Conservation (phyloP, 1,284 basidiomycete genomes). For the Cutaneotrichosporon sp. region DNA sequence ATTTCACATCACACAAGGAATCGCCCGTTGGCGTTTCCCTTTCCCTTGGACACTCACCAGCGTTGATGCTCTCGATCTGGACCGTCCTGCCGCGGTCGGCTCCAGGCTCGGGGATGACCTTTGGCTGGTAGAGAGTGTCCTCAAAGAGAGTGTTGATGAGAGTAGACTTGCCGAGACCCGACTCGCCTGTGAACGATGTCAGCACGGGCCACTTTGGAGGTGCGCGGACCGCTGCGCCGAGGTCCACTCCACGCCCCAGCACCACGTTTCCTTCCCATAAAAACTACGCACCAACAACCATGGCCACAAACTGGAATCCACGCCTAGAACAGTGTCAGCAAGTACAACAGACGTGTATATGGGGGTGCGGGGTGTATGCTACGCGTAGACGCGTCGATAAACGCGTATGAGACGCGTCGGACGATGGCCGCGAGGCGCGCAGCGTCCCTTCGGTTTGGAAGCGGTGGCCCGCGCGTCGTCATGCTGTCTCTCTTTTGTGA, state of each 20-base stretch:
- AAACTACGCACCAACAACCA: conserved; percentile 82
- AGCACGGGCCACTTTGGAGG: conserved; percentile 16
- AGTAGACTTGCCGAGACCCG: conserved; percentile 94
- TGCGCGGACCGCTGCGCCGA: conserved; percentile 1
- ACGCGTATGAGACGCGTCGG: not conserved
- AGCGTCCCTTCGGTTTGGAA: no score
- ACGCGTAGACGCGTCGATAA: not conserved
- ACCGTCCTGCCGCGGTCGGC: conserved; percentile 86
- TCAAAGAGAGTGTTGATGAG: conserved; percentile 97
- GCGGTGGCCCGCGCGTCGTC: not conserved
- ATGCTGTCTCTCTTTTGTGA: no score
- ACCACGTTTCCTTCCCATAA: no score
- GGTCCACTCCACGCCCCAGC: not conserved
- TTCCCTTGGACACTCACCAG: conserved; percentile 58
- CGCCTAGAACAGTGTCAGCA: conserved; percentile 51
- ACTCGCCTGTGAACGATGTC: conserved; percentile 67
- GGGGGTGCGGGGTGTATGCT: not conserved
- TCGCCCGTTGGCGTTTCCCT: not conserved
- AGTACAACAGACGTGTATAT: not conserved
- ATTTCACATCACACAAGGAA: not conserved
- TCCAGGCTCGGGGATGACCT: conserved; percentile 73
- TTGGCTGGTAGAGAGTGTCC: conserved; percentile 83
- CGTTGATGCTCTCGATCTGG: conserved; percentile 91
- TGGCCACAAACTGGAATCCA: conserved; percentile 92
- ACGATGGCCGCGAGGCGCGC: no score